Base-by-base conservation (phyloP, 352 stramenopile genomes). In the Phytophthora colocasiae region DNA sequence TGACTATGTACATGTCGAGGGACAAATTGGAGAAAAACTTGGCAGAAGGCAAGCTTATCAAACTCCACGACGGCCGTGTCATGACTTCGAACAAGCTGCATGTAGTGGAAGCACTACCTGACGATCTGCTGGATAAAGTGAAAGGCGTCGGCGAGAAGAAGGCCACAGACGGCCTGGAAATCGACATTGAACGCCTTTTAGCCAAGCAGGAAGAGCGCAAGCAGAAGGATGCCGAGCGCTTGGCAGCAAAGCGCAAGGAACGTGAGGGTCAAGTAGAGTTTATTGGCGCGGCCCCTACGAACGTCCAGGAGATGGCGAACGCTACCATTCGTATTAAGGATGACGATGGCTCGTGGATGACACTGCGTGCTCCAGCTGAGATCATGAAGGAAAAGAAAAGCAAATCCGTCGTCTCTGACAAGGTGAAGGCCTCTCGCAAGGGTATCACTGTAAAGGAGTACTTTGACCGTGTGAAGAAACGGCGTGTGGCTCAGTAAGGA, bases 391-490 rank as follows among this genome's bases (percentile, higher is more conserved):
- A 93, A 50, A 92, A 88, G 69, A 73, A 90, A 58, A 78, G 66
- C 52, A 92, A 92, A 52, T 74, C 79, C 0, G 59, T 81, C 7
- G 82, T 95, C 3, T 82, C 85, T 10, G 73, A 82, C 3, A 83
- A 90, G 40, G 78, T 84, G 15, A 95, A 95, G 67, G 78, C 80
- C 12, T 72, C 72, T 8, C 85, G 87, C 57, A 90, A 89, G 57
- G 87, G 87, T 24, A 90, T 95, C 45, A 86, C 87, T 38, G 83
- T 95, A 29, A 92, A 95, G 59, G 87, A 95, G 51, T 95, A 95
- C 71, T 92, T 95, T 51, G 84, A 93, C 59, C 87, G 87, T 50
- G 85, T 95, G 44, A 93, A 93, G 69, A 92, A 91, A 68, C 76
- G 75, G 38, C 81, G 81, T 56, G 77, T 90, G 39, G 66, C 65